These are phyloP conservation scores for Kwoniella sp. DNA, from an alignment of 768 basidiomycete species.

Conservation along the genomic window DNA sequence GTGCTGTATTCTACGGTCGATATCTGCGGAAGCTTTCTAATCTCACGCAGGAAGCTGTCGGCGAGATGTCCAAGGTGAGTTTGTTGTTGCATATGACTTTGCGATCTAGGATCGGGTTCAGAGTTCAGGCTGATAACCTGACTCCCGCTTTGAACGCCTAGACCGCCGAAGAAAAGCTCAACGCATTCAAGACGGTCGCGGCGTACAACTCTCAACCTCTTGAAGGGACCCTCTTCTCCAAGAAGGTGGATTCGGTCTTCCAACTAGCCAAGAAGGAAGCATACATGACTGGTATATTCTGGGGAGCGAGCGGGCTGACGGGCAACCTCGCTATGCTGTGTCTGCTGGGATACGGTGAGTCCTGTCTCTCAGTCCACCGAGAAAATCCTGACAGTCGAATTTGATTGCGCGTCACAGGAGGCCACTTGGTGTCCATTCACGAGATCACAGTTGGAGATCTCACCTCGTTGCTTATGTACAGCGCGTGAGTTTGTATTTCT, in stretches of 20 bases:
- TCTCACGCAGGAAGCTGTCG: conserved; percentile 88
- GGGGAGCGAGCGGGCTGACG: conserved; percentile 75
- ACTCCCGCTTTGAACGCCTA: conserved; percentile 44
- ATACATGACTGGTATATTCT: conserved; percentile 87
- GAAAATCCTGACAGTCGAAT: not conserved
- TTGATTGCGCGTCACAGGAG: conserved; percentile 62
- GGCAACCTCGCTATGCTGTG: conserved; percentile 89
- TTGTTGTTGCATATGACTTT: not conserved
- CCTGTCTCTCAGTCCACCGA: not conserved
- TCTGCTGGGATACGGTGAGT: conserved; percentile 83
- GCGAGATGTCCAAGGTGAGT: conserved; percentile 81
- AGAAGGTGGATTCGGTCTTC: conserved; percentile 66
- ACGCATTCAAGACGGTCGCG: conserved; percentile 78
- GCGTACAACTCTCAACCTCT: conserved; percentile 61
- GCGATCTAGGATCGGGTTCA: not conserved
- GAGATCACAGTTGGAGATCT: conserved; percentile 89
- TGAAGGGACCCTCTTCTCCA: conserved; percentile 75
- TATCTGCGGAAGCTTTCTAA: conserved; percentile 90
- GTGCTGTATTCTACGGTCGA: conserved; percentile 76
- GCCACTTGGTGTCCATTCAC: conserved; percentile 83
- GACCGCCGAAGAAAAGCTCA: conserved; percentile 89
- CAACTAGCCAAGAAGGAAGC: conserved; percentile 81
- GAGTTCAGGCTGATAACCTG: not conserved
- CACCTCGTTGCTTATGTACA: conserved; percentile 85
- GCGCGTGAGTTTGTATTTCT: conserved; percentile 67